Conservation (phyloP, 2,329 filamentous ascomycete genomes). For the Sporothrix schenckii region DNA sequence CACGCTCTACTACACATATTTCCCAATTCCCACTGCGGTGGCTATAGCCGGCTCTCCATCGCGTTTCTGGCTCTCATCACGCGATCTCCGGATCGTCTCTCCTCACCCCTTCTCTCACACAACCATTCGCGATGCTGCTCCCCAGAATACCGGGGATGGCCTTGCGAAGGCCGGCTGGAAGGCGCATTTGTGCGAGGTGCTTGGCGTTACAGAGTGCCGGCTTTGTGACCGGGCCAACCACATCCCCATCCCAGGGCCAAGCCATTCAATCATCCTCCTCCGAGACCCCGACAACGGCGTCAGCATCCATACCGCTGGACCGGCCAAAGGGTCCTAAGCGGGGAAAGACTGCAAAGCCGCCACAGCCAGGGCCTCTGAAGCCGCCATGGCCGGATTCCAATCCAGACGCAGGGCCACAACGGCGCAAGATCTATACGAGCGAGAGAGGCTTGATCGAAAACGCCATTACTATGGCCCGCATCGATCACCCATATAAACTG, state of each 20-base stretch:
- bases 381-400: constrained; percentile 28
- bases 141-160: neutral
- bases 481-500: neutral
- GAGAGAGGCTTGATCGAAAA: constrained; percentile 6
- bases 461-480: neutral
- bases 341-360: neutral
- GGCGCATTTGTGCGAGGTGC: constrained; percentile 7
- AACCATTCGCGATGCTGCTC: neutral
- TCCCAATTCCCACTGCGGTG: neutral
- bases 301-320: neutral
- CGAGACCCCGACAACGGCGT: neutral
- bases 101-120: neutral
- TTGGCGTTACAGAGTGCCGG: neutral
- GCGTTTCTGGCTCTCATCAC: neutral
- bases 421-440: neutral
- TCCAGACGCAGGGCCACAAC: neutral
- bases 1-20: neutral
- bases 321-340: neutral
- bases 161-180: neutral
- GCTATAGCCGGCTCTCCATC: neutral
- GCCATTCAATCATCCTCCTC: neutral
- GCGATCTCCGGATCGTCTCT: neutral
- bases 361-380: constrained; percentile 25
- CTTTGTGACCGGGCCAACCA: neutral
- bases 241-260: neutral